Conservation (phyloP, 371 early-diverging fungal genomes). For the Mortierella sp. region DNA sequence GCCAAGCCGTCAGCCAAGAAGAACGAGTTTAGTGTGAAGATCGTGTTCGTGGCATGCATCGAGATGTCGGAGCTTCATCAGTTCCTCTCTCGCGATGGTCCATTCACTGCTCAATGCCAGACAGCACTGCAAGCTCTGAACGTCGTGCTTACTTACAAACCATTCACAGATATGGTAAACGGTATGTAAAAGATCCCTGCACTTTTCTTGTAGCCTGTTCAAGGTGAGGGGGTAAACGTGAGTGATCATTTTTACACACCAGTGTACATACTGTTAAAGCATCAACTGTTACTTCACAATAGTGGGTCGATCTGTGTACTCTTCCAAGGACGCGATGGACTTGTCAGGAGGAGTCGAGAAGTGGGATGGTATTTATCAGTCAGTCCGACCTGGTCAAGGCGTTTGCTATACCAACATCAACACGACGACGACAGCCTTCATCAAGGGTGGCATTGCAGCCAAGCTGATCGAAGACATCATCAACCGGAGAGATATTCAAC, state of each 20-base stretch:
- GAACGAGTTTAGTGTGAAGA: conserved; percentile 28
- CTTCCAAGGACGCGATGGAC: conserved; percentile 62
- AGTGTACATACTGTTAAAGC: not conserved
- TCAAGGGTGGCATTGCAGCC: conserved; percentile 36
- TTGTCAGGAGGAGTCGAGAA: conserved; percentile 84
- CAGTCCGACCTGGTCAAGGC: conserved; percentile 66
- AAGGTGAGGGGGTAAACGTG: too few species aligned
- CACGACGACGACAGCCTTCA: conserved; percentile 23
- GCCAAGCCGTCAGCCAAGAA: conserved; percentile 17
- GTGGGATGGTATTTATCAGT: conserved; percentile 88
- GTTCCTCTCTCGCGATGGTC: conserved; percentile 56
- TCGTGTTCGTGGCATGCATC: conserved; percentile 15
- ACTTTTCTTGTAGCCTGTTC: not conserved
- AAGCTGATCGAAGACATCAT: conserved; percentile 12
- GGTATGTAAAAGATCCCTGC: conserved; percentile 3
- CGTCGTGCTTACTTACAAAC: conserved; percentile 27
- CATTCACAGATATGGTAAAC: conserved; percentile 18
- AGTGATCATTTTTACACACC: not conserved
- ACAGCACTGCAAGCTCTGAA: conserved; percentile 47
- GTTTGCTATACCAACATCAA: conserved; percentile 32
- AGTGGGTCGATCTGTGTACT: conserved; percentile 88
- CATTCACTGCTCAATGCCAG: conserved; percentile 51
- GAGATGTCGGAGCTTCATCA: conserved; percentile 52
- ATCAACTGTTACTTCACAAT: not conserved
- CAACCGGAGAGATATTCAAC: not conserved